Percentiles rank a stretch among this genome's conserved stretches.
phyloP scores from a whole-genome alignment of 495 filamentous ascomycete species.

The Tuber brumale region DNA sequence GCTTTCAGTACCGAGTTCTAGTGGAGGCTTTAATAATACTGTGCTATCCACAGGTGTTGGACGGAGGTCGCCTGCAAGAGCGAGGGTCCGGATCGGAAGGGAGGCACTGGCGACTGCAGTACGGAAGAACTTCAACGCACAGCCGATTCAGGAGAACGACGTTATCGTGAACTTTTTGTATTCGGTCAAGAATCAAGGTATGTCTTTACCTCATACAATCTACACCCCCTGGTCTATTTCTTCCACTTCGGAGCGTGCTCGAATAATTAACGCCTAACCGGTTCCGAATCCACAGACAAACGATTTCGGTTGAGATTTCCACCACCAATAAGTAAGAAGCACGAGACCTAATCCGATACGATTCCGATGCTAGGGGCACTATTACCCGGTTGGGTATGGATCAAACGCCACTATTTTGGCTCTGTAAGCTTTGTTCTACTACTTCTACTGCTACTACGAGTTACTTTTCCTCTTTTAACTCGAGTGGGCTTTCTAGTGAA shows the following conservation, averaged over 20 bases:
- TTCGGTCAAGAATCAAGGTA: constrained; percentile 62
- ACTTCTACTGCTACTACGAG: neutral
- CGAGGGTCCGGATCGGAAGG: constrained; percentile 56
- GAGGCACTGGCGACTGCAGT: constrained; percentile 65
- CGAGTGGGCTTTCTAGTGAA: neutral
- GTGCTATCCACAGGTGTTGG: constrained; percentile 38
- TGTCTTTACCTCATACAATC: neutral
- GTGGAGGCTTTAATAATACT: constrained; percentile 33
- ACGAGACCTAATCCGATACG: constrained; percentile 14
- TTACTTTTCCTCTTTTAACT: neutral
- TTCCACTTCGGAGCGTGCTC: neutral
- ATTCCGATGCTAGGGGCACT: neutral
- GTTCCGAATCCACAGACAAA: constrained; percentile 33
- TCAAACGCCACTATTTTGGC: neutral
- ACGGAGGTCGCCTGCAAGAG: constrained; percentile 27
- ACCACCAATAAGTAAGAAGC: constrained; percentile 37
- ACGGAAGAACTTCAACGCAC: constrained; percentile 82
- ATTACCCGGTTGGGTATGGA: neutral
- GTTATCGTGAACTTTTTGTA: constrained; percentile 82
- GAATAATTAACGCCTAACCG: constrained; percentile 1
- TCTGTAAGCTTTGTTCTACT: neutral
- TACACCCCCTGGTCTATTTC: neutral
- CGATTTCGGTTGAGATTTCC: constrained; percentile 40
- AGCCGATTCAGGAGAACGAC: constrained; percentile 78
- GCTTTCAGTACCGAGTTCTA: constrained; percentile 28